A percentile compares a stretch with the other conserved stretches of the same genome.
Evolutionary conservation across 1,139 yeast genomes (phyloP).

Genomic region (Meyerozyma sp.): DNA sequence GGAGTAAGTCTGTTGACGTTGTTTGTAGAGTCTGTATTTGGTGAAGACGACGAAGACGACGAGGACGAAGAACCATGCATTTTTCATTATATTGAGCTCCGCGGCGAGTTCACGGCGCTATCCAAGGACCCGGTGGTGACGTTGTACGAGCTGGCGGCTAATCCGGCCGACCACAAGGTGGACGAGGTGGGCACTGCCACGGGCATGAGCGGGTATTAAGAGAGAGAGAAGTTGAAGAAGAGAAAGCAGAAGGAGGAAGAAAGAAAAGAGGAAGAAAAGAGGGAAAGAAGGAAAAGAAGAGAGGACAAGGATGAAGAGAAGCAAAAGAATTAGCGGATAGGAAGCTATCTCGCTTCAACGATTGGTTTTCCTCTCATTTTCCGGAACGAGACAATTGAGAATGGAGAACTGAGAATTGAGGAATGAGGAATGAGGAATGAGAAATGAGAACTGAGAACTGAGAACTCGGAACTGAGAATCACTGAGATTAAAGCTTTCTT

Average conservation of each 20-base stretch:
- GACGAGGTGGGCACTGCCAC: background rate
- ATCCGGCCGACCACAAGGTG: conserved; percentile 77
- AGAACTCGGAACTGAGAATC: no score
- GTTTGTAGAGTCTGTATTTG: conserved; percentile 60
- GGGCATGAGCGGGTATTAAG: background rate
- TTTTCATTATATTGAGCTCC: conserved; percentile 66
- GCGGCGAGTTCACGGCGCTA: conserved; percentile 72
- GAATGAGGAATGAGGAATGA: no score
- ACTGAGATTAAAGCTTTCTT: no score
- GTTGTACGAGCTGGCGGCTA: conserved; percentile 85
- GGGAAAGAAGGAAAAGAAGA: background rate
- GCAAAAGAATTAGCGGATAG: background rate
- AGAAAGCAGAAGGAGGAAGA: no score
- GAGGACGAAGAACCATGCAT: conserved; percentile 52
- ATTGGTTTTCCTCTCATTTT: no score
- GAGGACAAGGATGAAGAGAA: background rate
- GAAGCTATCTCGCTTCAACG: no score
- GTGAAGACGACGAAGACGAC: conserved; percentile 37
- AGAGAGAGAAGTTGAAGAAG: background rate
- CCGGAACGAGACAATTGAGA: no score
- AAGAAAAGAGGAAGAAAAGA: background rate
- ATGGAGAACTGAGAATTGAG: no score
- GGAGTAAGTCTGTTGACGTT: conserved; percentile 65
- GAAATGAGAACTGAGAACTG: no score
- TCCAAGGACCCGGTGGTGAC: conserved; percentile 67